Conservation (phyloP, 2,329 filamentous ascomycete species). For the Leptographium radiaticola region DNA sequence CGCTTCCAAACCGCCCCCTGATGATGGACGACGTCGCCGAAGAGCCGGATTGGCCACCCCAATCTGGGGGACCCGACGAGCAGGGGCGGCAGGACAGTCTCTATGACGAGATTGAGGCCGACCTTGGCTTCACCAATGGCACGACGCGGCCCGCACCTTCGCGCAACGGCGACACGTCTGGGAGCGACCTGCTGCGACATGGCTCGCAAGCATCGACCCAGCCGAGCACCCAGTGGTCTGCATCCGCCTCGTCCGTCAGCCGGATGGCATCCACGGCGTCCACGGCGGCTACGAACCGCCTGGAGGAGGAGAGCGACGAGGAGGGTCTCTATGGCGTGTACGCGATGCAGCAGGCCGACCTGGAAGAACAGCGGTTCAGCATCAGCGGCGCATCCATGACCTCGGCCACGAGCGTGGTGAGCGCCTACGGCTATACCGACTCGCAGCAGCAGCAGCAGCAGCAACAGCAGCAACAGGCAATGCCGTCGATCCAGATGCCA, state of each 20-base stretch:
- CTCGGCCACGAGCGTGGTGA: conserved; percentile 4
- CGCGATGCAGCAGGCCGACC: conserved; percentile 73
- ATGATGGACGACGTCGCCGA: conserved; percentile 30
- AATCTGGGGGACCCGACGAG: conserved; percentile 20
- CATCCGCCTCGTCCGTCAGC: conserved; percentile 26
- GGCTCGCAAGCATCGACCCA: conserved; percentile 35
- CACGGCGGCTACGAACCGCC: conserved; percentile 18
- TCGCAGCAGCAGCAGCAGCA: not conserved
- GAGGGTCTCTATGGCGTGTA: conserved; percentile 76
- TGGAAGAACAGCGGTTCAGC: conserved; percentile 56
- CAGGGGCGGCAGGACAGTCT: conserved; percentile 36
- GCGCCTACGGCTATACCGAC: not conserved
- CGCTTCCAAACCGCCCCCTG: conserved; percentile 38
- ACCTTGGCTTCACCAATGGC: conserved; percentile 34
- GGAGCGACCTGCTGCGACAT: conserved; percentile 13
- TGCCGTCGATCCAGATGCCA: conserved; percentile 23
- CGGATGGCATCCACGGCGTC: conserved; percentile 11
- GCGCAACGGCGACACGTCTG: not conserved
- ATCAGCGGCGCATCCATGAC: conserved; percentile 31
- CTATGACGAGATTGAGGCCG: conserved; percentile 45
- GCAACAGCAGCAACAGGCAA: not conserved
- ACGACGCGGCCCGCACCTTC: conserved; percentile 14
- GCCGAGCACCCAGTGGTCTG: conserved; percentile 20
- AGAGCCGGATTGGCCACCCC: conserved; percentile 25
- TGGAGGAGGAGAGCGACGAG: conserved; percentile 62